Percentiles rank a stretch among this genome's conserved stretches.
Evolutionary conservation across 805 yeast species (phyloP).

Genomic region (Lipomyces yamadae): DNA sequence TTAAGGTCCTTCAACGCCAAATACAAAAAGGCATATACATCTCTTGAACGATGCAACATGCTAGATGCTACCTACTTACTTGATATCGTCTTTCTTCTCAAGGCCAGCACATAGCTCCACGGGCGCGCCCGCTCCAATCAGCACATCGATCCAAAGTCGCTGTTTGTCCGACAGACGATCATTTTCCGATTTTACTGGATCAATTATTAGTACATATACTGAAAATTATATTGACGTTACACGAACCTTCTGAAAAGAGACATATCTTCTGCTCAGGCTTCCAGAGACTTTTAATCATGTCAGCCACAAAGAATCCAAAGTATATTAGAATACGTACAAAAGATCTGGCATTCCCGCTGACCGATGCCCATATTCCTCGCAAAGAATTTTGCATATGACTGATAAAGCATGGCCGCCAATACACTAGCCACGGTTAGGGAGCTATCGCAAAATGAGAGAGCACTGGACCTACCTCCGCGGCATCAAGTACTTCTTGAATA

Average conservation of each 20-base stretch:
- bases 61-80: neutral
- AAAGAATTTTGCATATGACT: constrained; percentile 37
- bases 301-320: neutral
- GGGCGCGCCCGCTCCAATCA: constrained; percentile 40
- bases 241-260: constrained; percentile 29
- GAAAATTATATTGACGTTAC: neutral
- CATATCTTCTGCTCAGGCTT: constrained; percentile 30
- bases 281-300: constrained; percentile 41
- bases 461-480: constrained; percentile 32
- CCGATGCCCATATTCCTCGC: constrained; percentile 40
- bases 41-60: neutral
- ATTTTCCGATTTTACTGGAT: constrained; percentile 48
- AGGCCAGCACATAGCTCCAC: constrained; percentile 45
- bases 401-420: constrained; percentile 37
- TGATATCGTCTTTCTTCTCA: neutral
- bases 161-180: constrained; percentile 48
- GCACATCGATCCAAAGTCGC: constrained; percentile 46
- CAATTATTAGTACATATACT: constrained; percentile 36
- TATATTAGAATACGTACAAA: constrained; percentile 27
- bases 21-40: neutral
- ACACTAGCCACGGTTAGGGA: constrained; percentile 20
- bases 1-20: neutral
- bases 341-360: constrained; percentile 48
- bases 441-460: neutral
- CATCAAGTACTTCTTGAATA: constrained; percentile 34